Evolutionary conservation across 164 flowering plant species (phyloP), one percentile per base, ranked within the genome.

Genomic region (Nelumbo lutea): DNA sequence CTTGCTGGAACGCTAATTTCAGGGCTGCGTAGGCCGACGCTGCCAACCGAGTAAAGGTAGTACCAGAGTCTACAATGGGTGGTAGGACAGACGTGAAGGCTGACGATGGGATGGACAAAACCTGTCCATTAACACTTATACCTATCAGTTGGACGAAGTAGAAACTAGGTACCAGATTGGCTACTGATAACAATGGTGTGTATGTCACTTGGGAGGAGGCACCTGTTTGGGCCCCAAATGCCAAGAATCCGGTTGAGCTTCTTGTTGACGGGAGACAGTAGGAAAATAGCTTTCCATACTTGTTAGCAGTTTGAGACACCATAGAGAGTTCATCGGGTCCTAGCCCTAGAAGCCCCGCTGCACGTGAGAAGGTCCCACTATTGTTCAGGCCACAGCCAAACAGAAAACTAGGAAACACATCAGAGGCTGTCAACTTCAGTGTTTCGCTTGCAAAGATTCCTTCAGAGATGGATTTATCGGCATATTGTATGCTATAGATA

Each of bases 1-100:
- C 41, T 10, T 59, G 48, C 51, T 52, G 69, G 66, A 74, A 83
- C 1, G 79, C 75, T 0, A 73, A 1, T 27, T 75, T 43, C 6
- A 85, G 72, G 1, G 83, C 83, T 0, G 64, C 6, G 68, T 85
- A 85, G 0, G 80, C 85, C 4, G 71, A 15, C 9, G 77, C 67
- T 0, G 84, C 77, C 42, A 85, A 60, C 1, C 83, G 71, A 0
- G 82, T 82, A 10, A 77, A 63, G 42, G 75, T 61, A 1, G 79
- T 75, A 42, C 79, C 79, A 2, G 40, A 44, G 15, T n/a, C n/a
- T n/a, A n/a, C n/a, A n/a, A n/a, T n/a, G n/a, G n/a, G n/a, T n/a
- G n/a, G n/a, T n/a, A n/a, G n/a, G n/a, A n/a, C n/a, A n/a, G 46
- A 14, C 7, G 62, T 27, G 15, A 67, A 67, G 6, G n/a, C 42